Evolutionary conservation across 2,329 filamentous ascomycete genomes (phyloP).

Genomic region (Ceratocystis papillata): DNA sequence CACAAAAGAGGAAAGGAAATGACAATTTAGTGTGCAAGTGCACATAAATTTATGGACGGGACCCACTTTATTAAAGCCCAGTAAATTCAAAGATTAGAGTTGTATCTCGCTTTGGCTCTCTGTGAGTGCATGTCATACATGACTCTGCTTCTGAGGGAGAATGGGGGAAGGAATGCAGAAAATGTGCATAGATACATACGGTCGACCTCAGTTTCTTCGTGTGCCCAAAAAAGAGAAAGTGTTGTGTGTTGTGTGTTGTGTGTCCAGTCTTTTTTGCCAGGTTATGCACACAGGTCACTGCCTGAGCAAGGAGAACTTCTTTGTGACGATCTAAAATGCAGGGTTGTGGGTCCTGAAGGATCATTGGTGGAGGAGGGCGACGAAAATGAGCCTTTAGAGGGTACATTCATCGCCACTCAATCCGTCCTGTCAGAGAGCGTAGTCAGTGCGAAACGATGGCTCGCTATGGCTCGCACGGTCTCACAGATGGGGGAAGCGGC

Average conservation of each 20-base stretch:
- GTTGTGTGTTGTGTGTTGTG: neutral
- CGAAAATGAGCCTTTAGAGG: neutral
- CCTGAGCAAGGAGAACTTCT: neutral
- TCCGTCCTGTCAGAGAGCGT: neutral
- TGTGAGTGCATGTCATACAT: no score
- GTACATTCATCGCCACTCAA: constrained; percentile 17
- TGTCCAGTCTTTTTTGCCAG: constrained; percentile 6
- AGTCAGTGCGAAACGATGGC: neutral
- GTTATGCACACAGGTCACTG: constrained; percentile 6
- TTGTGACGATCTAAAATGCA: neutral
- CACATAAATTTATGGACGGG: no score
- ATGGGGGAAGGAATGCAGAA: neutral
- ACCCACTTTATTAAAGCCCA: no score
- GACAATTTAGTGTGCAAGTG: neutral
- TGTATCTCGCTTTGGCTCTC: no score
- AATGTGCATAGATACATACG: constrained; percentile 10
- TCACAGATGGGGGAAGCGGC: constrained; percentile 11
- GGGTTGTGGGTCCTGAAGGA: neutral
- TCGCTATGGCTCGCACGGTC: constrained; percentile 7
- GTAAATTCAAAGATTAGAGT: no score
- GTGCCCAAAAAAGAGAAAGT: neutral
- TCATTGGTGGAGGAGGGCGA: neutral
- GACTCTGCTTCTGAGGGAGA: no score
- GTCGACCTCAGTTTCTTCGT: neutral
- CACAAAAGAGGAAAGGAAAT: neutral